A percentile compares a stretch with the other conserved stretches of the same genome.
phyloP scores from a whole-genome alignment of 2,329 filamentous ascomycete species.

The Ophiostoma ips region DNA sequence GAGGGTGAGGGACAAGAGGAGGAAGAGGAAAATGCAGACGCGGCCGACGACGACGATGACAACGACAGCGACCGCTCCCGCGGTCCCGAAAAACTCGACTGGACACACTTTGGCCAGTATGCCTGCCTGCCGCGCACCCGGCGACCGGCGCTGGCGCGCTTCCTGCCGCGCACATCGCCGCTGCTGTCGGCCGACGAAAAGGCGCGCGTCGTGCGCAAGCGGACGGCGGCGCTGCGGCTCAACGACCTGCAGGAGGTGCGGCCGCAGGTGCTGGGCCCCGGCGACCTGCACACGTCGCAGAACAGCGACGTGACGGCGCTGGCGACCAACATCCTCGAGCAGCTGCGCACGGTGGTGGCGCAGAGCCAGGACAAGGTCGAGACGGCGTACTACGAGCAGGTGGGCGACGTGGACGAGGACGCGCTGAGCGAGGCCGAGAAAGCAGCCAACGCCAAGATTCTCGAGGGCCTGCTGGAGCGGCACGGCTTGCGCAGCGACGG shows the following conservation, averaged over 20 bases:
- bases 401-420: slow-evolving; percentile 26
- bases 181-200: slow-evolving; percentile 65
- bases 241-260: slow-evolving; percentile 56
- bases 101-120: slow-evolving; percentile 67
- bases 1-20: neutral
- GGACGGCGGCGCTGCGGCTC: slow-evolving; percentile 55
- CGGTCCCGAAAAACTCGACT: slow-evolving; percentile 67
- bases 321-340: slow-evolving; percentile 54
- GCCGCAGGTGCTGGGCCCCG: slow-evolving; percentile 62
- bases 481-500: slow-evolving; percentile 53
- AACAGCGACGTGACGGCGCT: slow-evolving; percentile 63
- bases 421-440: slow-evolving; percentile 30
- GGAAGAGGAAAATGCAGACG: slow-evolving; percentile 25
- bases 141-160: slow-evolving; percentile 65
- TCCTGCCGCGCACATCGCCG: slow-evolving; percentile 67
- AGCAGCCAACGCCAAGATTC: slow-evolving; percentile 8
- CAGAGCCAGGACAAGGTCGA: slow-evolving; percentile 32
- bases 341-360: slow-evolving; percentile 37
- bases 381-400: slow-evolving; percentile 20
- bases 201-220: slow-evolving; percentile 53
- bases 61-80: slow-evolving; percentile 52
- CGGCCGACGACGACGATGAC: slow-evolving; percentile 50
- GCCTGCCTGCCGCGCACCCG: slow-evolving; percentile 61
- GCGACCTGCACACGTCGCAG: slow-evolving; percentile 62
- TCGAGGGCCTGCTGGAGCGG: slow-evolving; percentile 35